Base-by-base conservation (phyloP, 805 yeast species). In the Priceomyces carsonii region DNA sequence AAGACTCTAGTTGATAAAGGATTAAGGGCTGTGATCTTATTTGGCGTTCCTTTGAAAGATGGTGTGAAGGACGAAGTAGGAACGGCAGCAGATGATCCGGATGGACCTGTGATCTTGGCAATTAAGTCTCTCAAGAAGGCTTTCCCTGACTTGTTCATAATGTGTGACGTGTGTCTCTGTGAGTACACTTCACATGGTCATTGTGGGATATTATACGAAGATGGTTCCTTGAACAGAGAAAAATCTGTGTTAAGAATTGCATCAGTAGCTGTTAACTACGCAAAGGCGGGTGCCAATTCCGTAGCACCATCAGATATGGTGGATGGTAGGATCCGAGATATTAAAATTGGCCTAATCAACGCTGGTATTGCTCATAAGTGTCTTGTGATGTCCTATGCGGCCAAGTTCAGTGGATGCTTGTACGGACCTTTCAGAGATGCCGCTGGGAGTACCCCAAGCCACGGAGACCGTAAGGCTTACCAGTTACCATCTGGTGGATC, bases 371-470 rank as follows among this genome's bases (percentile, higher is more conserved):
- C 96, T 14, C 95, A 93, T 63, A 80, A 82, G 58, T 81, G 89
- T 32, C 80, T 91, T 69, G 79, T 93, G 23, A 82, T 93, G 86
- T 85, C 96, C 4, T 93, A 93, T 64, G 78, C 95, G 22, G 98
- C 98, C 39, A 93, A 93, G 59, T 93, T 93, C 57, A 73, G 86
- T 40, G 97, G 98, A 22, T 78, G 80, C 44, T 69, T 93, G 32
- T 93, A 93, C 58, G 99, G 99, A 1, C 99, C 99, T 4, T 93
- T 93, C 72, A 76, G 99, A 59, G 99, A 93, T 51, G 97, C 97
- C 29, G 99, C 98, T 3, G 93, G 95, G 23, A 84, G 95, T 34
- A 72, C 82, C 3, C 98, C 99, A 7, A 75, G 86, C 14, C 73
- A 77, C 40, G 99, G 99, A 36, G 97, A 93, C 61, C 79, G 99